Percentiles rank a stretch among this genome's conserved stretches.
Evolutionary conservation across 1,284 basidiomycete species (phyloP).

Genomic region (Stygiomarasmius scandens): DNA sequence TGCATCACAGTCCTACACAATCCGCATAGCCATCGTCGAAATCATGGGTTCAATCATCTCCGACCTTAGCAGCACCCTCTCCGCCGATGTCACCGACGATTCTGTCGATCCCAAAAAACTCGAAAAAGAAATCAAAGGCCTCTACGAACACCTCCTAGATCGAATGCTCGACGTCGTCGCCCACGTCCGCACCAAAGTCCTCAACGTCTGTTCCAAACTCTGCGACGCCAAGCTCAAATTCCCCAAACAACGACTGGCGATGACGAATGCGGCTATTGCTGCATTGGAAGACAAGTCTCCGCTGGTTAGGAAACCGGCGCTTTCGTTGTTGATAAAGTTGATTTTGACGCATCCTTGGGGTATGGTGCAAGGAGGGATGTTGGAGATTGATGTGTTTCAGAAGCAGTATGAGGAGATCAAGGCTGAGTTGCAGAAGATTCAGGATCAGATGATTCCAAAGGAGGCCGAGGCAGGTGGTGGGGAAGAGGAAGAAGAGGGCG

Average conservation of each 20-base stretch:
- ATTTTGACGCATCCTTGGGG: slow-evolving; percentile 92
- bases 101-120: slow-evolving; percentile 60
- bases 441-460: slow-evolving; percentile 48
- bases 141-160: slow-evolving; percentile 86
- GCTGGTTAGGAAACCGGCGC: slow-evolving; percentile 85
- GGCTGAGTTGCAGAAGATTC: slow-evolving; percentile 62
- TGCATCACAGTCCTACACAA: slow-evolving; percentile 79
- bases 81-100: slow-evolving; percentile 30
- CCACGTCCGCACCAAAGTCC: slow-evolving; percentile 90
- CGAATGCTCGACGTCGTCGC: slow-evolving; percentile 88
- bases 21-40: slow-evolving; percentile 92
- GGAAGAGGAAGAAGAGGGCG: slow-evolving; percentile 20
- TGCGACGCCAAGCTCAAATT: slow-evolving; percentile 81
- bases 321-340: slow-evolving; percentile 77
- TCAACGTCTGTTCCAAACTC: slow-evolving; percentile 75
- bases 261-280: slow-evolving; percentile 77
- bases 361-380: slow-evolving; percentile 82
- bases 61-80: slow-evolving; percentile 49
- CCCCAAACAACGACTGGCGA: slow-evolving; percentile 81
- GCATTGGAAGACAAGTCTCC: slow-evolving; percentile 92
- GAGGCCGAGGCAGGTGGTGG: slow-evolving; percentile 26
- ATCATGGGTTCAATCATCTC: slow-evolving; percentile 82
- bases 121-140: slow-evolving; percentile 81
- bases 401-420: slow-evolving; percentile 69
- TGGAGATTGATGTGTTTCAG: slow-evolving; percentile 79